phyloP scores from a whole-genome alignment of 202 grass and related monocot genomes.

The Schoenoplectus tabernaemontani region DNA sequence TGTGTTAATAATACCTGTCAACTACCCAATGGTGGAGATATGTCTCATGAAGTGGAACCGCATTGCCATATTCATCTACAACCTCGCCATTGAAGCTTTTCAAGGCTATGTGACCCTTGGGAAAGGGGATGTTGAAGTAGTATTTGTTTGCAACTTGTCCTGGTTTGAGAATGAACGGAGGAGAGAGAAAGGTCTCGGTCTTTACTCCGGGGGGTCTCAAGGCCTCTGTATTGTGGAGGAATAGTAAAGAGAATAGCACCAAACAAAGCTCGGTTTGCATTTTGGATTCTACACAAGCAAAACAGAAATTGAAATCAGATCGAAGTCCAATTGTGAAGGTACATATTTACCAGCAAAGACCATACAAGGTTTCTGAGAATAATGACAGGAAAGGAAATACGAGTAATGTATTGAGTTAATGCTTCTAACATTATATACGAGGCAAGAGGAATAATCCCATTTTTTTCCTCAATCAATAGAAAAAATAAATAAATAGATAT shows the following conservation, averaged over 20 bases:
- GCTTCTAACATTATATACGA: neutral
- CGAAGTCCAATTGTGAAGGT: neutral
- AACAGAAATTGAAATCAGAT: neutral
- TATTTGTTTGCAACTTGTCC: conserved; percentile 73
- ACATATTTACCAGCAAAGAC: neutral
- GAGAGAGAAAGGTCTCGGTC: conserved; percentile 54
- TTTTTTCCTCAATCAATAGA: too few relatives aligned
- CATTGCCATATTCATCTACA: conserved; percentile 42
- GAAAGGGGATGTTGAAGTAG: conserved; percentile 42
- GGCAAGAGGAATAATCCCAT: neutral
- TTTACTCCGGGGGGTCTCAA: conserved; percentile 7
- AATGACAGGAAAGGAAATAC: neutral
- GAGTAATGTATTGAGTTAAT: neutral
- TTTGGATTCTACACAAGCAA: conserved; percentile 5
- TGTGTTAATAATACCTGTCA: conserved; percentile 21
- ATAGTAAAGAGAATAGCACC: conserved; percentile 9
- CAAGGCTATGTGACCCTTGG: conserved; percentile 56
- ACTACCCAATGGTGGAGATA: conserved; percentile 83
- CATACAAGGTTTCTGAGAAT: neutral
- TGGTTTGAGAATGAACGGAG: conserved; percentile 39
- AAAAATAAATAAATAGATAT: too few relatives aligned
- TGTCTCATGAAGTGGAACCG: conserved; percentile 67
- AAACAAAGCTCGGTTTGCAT: neutral
- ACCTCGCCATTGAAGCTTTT: conserved; percentile 81
- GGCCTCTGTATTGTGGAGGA: neutral